Evolutionary conservation across 225 moss, liverwort and hornwort genomes (phyloP), one percentile per base, ranked within the genome.

Genomic region (Sphagnum tenellum): DNA sequence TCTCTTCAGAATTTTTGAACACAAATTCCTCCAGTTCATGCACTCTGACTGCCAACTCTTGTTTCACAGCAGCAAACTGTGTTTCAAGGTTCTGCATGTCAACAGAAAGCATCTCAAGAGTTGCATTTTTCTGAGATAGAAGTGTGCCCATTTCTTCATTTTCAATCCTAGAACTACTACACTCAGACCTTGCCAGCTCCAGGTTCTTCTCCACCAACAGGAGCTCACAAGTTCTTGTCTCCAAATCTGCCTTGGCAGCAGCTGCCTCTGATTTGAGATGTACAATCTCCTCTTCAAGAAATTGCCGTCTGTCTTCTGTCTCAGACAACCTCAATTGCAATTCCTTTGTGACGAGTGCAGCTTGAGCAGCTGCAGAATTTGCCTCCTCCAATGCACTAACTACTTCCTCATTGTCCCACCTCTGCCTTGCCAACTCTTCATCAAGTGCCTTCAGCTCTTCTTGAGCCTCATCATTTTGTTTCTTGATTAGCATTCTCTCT

Each of bases 21-120:
- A 69, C 72, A 59, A 71, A 69, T 56, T 75, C 69, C 69, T 75
- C 79, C 79, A 79, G 66, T 63, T 79, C 79, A 61, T 45, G 52
- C 63, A 69, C 76, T 70, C 76, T 80, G 64, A 29, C 62, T 53
- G 70, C 63, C 2, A 67, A 60, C 12, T 79, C 72, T 61, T 75
- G 75, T 66, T 64, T 70, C 64, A 79, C 66, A 45, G 51, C 67
- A 57, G 68, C 66, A 64, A 62, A 70, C 11, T 72, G 69, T 51
- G 67, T 60, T 67, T 79, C 72, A 59, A 61, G 60, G 52, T 53
- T 73, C 47, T 45, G 50, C 57, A 71, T 54, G 69, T 72, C 71
- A 54, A 64, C 66, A 54, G 61, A 67, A 7, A 81, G 71, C 65
- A 60, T 66, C 50, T 62, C 54, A 61, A 65, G 60, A 58, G 63